A percentile compares a stretch with the other conserved stretches of the same genome.
Conservation (phyloP, 129 eudicot genomes). For the Logfia minima region DNA sequence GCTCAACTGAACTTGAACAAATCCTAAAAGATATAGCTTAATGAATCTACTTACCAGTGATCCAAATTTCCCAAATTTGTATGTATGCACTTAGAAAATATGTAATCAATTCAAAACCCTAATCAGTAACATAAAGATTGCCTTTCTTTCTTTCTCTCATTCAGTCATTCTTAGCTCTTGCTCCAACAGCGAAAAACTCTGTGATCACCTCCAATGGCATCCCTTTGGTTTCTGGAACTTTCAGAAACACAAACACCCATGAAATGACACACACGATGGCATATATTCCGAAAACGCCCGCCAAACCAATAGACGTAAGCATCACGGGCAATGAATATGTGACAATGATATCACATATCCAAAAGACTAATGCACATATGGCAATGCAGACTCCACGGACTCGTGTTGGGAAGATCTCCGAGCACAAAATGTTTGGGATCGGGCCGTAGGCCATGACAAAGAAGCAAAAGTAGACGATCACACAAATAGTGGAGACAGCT, state of each 20-base stretch:
- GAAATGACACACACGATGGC: conserved; percentile 62
- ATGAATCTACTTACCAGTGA: neutral
- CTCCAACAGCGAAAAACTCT: conserved; percentile 68
- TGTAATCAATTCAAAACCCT: neutral
- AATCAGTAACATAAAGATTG: conserved; percentile 15
- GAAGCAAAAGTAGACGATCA: conserved; percentile 61
- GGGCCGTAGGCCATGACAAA: conserved; percentile 81
- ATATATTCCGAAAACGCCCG: conserved; percentile 61
- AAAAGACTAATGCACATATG: conserved; percentile 64
- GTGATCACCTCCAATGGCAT: conserved; percentile 81
- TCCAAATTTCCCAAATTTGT: neutral
- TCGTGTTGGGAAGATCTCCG: conserved; percentile 73
- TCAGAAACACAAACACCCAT: conserved; percentile 62
- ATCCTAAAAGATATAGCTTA: neutral
- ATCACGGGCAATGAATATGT: conserved; percentile 68
- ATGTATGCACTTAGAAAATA: neutral
- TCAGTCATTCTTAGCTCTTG: conserved; percentile 40
- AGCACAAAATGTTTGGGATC: conserved; percentile 67
- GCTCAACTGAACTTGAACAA: conserved; percentile 6
- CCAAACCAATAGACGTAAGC: conserved; percentile 64
- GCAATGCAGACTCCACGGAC: conserved; percentile 84
- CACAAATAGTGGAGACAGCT: conserved; percentile 57
- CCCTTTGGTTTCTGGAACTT: conserved; percentile 80
- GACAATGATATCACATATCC: conserved; percentile 77
- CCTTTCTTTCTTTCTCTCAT: conserved; percentile 5